A percentile compares a stretch with the other conserved stretches of the same genome.
Evolutionary conservation across 495 filamentous ascomycete genomes (phyloP).

Genomic region (Trichoderma erinaceum): DNA sequence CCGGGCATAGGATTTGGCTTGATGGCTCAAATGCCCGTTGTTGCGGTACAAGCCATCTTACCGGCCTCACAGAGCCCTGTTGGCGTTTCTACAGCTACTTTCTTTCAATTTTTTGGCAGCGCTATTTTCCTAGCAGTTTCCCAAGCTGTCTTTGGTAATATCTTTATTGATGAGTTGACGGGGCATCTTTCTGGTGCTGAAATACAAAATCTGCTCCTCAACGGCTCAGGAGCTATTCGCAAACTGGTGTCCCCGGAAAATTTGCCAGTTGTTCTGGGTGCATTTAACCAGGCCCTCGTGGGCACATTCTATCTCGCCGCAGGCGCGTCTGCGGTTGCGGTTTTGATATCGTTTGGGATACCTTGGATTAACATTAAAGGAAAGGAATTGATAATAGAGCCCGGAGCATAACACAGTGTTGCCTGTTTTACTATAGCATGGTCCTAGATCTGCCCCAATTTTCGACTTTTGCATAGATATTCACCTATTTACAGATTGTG

Average conservation of each 20-base stretch:
- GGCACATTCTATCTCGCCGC: slow-evolving; percentile 38
- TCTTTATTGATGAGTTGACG: slow-evolving; percentile 29
- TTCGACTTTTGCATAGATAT: too few species aligned
- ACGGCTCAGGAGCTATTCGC: slow-evolving; percentile 37
- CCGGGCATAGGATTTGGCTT: slow-evolving; percentile 46
- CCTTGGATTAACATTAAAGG: slow-evolving; percentile 50
- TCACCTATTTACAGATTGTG: too few species aligned
- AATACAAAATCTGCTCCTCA: slow-evolving; percentile 23
- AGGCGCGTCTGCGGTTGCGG: slow-evolving; percentile 25
- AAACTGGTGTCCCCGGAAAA: slow-evolving; percentile 25
- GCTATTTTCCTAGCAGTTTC: slow-evolving; percentile 43
- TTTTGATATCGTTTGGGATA: slow-evolving; percentile 41
- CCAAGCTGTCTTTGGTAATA: slow-evolving; percentile 45
- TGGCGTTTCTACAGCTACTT: slow-evolving; percentile 46
- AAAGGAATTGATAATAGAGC: slow-evolving; percentile 26
- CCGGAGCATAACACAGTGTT: not conserved
- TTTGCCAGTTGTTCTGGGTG: slow-evolving; percentile 31
- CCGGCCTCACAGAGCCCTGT: slow-evolving; percentile 40
- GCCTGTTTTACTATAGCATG: too few species aligned
- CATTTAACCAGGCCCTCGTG: slow-evolving; percentile 39
- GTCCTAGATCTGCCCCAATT: too few species aligned
- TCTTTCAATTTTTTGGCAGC: slow-evolving; percentile 45
- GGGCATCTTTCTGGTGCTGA: slow-evolving; percentile 34
- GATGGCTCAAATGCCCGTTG: slow-evolving; percentile 29
- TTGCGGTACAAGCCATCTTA: slow-evolving; percentile 49